These are phyloP conservation scores for Suhomyces bribrorum DNA, from an alignment of 1,139 yeast species.

Conservation along the genomic window DNA sequence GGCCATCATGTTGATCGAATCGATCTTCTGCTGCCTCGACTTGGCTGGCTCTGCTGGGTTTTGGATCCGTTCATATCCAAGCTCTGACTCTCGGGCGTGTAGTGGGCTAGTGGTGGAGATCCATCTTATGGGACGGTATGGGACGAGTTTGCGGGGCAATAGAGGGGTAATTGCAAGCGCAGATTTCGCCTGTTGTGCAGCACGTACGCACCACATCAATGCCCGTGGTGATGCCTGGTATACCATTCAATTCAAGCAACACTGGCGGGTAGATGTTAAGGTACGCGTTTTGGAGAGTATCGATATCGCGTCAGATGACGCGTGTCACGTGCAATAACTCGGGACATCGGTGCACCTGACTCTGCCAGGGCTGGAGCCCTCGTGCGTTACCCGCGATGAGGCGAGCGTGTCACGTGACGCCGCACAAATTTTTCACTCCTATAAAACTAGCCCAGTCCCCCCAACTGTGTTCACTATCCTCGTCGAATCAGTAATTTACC, in stretches of 20 bases:
- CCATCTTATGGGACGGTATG: neutral
- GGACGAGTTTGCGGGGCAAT: neutral
- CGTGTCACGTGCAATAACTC: neutral
- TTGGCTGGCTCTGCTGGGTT: constrained; percentile 12
- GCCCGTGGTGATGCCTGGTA: too few relatives aligned
- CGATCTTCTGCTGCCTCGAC: constrained; percentile 30
- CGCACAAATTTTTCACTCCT: constrained; percentile 8
- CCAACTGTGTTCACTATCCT: constrained; percentile 29
- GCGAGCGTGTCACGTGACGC: constrained; percentile 2
- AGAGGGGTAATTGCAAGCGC: neutral
- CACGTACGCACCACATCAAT: too few relatives aligned
- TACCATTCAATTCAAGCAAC: too few relatives aligned
- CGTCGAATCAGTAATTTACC: constrained; percentile 55
- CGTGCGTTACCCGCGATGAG: neutral
- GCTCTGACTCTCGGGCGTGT: constrained; percentile 12
- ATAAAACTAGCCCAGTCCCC: constrained; percentile 4
- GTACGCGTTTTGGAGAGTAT: neutral
- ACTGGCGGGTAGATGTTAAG: too few relatives aligned
- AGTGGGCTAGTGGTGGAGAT: neutral
- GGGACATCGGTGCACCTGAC: neutral
- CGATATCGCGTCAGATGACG: neutral
- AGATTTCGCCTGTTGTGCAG: too few relatives aligned
- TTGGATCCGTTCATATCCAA: constrained; percentile 11
- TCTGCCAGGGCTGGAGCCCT: neutral
- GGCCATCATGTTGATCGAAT: constrained; percentile 24